A percentile compares a stretch with the other conserved stretches of the same genome.
Evolutionary conservation across 176 grass and related monocot species (phyloP).

Genomic region (Poa annua): DNA sequence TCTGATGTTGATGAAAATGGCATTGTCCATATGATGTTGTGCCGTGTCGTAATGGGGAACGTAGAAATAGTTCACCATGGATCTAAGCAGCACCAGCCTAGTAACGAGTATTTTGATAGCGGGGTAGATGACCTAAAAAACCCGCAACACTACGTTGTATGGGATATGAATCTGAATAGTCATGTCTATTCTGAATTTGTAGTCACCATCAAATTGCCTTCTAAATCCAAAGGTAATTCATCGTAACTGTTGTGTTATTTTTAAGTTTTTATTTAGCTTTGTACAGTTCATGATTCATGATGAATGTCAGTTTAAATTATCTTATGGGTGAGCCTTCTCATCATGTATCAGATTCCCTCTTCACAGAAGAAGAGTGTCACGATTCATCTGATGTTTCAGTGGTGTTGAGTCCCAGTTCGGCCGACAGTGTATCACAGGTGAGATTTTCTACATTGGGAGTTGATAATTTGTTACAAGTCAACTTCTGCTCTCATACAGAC

Average conservation of each 20-base stretch:
- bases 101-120: constrained; percentile 78
- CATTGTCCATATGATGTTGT: constrained; percentile 85
- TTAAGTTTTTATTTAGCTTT: constrained; percentile 38
- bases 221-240: constrained; percentile 79
- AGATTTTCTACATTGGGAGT: constrained; percentile 41
- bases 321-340: constrained; percentile 35
- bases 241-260: not conserved
- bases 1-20: constrained; percentile 89
- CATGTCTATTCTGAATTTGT: constrained; percentile 92
- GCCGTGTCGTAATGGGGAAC: constrained; percentile 96
- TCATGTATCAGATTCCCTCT: constrained; percentile 65
- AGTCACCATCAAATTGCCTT: constrained; percentile 77
- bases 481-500: constrained; percentile 57
- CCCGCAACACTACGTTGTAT: constrained; percentile 92
- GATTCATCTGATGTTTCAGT: constrained; percentile 65
- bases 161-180: constrained; percentile 87
- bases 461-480: constrained; percentile 35
- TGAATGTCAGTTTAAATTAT: constrained; percentile 25
- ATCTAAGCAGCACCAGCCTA: constrained; percentile 79
- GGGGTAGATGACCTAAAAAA: constrained; percentile 92
- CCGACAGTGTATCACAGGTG: constrained; percentile 62
- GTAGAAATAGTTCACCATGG: constrained; percentile 86
- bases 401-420: constrained; percentile 69
- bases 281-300: constrained; percentile 35
- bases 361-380: constrained; percentile 51